Evolutionary conservation across 805 yeast genomes (phyloP).

Genomic region (Saccharomycopsis amapae): DNA sequence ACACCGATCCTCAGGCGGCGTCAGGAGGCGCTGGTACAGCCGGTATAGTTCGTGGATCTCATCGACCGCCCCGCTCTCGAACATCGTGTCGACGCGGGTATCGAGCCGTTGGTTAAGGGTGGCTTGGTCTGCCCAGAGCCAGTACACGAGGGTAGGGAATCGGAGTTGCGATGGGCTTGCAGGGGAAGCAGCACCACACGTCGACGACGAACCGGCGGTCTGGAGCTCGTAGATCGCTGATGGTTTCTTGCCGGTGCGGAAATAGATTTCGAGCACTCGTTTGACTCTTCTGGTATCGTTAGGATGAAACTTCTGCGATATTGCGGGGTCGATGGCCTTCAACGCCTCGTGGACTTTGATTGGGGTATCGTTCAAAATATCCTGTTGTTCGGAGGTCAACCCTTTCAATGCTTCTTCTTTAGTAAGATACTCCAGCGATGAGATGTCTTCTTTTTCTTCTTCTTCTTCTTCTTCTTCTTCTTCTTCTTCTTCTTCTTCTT

Average conservation of each 20-base stretch:
- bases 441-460: constrained; percentile 8
- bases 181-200: constrained; percentile 21
- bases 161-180: constrained; percentile 48
- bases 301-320: constrained; percentile 84
- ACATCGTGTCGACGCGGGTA: constrained; percentile 76
- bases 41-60: constrained; percentile 61
- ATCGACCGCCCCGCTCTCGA: constrained; percentile 54
- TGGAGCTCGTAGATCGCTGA: constrained; percentile 52
- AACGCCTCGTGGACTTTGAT: constrained; percentile 40
- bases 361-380: constrained; percentile 45
- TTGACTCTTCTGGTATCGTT: constrained; percentile 73
- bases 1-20: constrained; percentile 10
- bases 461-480: constrained; percentile 6
- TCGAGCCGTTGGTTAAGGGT: constrained; percentile 61
- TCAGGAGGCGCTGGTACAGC: constrained; percentile 32
- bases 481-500: constrained; percentile 5
- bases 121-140: constrained; percentile 69
- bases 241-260: constrained; percentile 56
- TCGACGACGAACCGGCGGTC: neutral
- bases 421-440: constrained; percentile 4
- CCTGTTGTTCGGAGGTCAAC: constrained; percentile 30
- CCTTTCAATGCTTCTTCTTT: constrained; percentile 8
- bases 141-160: constrained; percentile 61
- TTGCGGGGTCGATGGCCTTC: constrained; percentile 53
- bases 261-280: constrained; percentile 76